Conservation (phyloP, 768 basidiomycete species). For the Clitopilus hobsonii region DNA sequence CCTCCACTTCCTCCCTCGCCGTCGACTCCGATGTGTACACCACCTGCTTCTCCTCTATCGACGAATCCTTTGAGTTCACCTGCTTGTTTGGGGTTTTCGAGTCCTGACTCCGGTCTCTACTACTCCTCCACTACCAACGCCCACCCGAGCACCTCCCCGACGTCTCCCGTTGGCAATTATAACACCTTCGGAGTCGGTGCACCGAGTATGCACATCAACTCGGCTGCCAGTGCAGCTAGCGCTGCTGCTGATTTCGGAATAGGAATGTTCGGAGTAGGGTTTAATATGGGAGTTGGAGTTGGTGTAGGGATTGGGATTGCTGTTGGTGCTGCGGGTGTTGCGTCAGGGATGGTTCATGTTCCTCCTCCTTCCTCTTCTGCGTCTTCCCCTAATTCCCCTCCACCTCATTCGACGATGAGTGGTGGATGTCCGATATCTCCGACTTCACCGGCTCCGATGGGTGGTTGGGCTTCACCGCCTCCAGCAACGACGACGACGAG, state of each 20-base stretch:
- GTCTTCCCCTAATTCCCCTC: no score
- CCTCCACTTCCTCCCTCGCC: background rate
- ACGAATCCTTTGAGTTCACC: background rate
- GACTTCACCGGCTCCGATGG: background rate
- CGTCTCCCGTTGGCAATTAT: background rate
- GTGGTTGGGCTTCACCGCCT: background rate
- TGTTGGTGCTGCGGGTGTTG: constrained; percentile 5
- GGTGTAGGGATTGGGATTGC: constrained; percentile 5
- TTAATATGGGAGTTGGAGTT: constrained; percentile 1
- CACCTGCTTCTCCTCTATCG: background rate
- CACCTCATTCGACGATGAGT: no score
- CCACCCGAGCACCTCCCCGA: background rate
- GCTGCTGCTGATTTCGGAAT: constrained; percentile 1
- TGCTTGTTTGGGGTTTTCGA: background rate
- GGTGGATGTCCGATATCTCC: background rate
- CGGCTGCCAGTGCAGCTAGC: background rate
- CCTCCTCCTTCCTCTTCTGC: no score
- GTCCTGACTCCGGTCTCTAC: background rate
- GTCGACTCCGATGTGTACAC: background rate
- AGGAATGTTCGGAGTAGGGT: constrained; percentile 7
- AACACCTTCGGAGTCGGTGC: background rate
- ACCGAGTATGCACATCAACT: background rate
- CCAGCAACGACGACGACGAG: background rate
- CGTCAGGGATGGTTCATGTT: constrained; percentile 1
- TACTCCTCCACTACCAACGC: no score